Conservation (phyloP, 805 yeast genomes). For the Candida caryicola region DNA sequence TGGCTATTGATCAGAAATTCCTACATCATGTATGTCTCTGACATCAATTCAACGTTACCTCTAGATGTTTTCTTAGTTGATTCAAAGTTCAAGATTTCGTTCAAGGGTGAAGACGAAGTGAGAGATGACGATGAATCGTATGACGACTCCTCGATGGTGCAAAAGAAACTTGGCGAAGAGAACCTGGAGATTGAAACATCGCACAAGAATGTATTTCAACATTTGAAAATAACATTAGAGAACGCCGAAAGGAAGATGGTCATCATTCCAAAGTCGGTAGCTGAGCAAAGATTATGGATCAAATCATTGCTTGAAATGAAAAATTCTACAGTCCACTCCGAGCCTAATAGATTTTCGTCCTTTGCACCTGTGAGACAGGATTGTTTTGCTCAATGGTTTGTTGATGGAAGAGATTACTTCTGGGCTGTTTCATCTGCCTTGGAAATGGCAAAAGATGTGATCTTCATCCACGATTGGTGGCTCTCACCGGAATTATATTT, state of each 20-base stretch:
- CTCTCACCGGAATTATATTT: slow-evolving; percentile 88
- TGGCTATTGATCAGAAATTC: slow-evolving; percentile 90
- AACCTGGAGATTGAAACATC: slow-evolving; percentile 16
- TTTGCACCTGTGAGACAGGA: slow-evolving; percentile 89
- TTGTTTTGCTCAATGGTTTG: slow-evolving; percentile 94
- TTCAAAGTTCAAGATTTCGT: slow-evolving; percentile 56
- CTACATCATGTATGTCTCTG: slow-evolving; percentile 81
- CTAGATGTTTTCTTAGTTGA: slow-evolving; percentile 92
- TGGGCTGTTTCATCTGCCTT: slow-evolving; percentile 95
- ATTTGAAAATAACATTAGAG: slow-evolving; percentile 53
- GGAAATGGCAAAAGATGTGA: slow-evolving; percentile 89
- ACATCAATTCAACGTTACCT: slow-evolving; percentile 81
- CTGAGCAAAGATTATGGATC: slow-evolving; percentile 70
- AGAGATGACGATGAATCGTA: slow-evolving; percentile 41
- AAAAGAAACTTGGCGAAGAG: slow-evolving; percentile 24
- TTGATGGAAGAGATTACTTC: slow-evolving; percentile 92
- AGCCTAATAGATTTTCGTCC: slow-evolving; percentile 72
- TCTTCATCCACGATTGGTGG: slow-evolving; percentile 99
- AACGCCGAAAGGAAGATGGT: slow-evolving; percentile 78
- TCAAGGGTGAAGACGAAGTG: slow-evolving; percentile 36
- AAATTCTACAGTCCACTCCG: slow-evolving; percentile 67
- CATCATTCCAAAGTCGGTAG: slow-evolving; percentile 63
- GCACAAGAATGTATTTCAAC: slow-evolving; percentile 50
- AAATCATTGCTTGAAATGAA: slow-evolving; percentile 69
- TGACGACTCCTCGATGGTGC: slow-evolving; percentile 38